Evolutionary conservation across 495 filamentous ascomycete genomes (phyloP).

Genomic region (Talaromyces proteolyticus): DNA sequence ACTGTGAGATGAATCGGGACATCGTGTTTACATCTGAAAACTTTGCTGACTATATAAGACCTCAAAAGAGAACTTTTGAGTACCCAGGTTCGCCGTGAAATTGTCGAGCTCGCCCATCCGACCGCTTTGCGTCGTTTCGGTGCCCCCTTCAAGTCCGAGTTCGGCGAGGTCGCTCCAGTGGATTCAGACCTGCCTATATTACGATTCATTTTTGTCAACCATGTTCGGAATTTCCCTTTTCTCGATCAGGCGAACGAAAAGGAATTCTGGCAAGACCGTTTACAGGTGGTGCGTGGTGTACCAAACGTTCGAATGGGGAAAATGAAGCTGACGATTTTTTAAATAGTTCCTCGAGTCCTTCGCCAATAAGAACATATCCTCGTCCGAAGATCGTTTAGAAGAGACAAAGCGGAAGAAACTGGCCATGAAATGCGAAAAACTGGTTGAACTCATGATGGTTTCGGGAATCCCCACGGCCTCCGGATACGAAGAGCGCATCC

Average conservation of each 20-base stretch:
- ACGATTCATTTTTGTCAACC: conserved; percentile 95
- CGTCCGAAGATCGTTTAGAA: conserved; percentile 90
- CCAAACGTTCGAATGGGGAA: background rate
- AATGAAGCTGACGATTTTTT: background rate
- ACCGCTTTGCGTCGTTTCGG: conserved; percentile 94
- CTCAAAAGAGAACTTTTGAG: conserved; percentile 92
- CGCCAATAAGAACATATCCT: conserved; percentile 95
- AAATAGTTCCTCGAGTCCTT: conserved; percentile 93
- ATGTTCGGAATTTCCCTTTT: conserved; percentile 97
- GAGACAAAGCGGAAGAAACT: conserved; percentile 93
- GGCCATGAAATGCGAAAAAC: conserved; percentile 85
- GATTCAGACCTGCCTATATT: conserved; percentile 93
- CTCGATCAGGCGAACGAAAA: conserved; percentile 93
- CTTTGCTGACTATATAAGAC: conserved; percentile 51
- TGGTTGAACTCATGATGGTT: conserved; percentile 99
- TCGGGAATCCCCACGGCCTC: conserved; percentile 93
- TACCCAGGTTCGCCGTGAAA: conserved; percentile 82
- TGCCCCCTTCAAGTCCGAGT: conserved; percentile 87
- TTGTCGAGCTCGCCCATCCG: conserved; percentile 85
- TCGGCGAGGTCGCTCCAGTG: conserved; percentile 85
- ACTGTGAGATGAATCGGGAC: conserved; percentile 56
- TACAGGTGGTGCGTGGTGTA: conserved; percentile 72
- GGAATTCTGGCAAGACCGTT: conserved; percentile 98
- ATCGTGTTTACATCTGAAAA: conserved; percentile 1
- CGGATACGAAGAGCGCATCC: conserved; percentile 93